Base-by-base conservation (phyloP, 371 early-diverging fungal genomes). In the Mortierella sp. region DNA sequence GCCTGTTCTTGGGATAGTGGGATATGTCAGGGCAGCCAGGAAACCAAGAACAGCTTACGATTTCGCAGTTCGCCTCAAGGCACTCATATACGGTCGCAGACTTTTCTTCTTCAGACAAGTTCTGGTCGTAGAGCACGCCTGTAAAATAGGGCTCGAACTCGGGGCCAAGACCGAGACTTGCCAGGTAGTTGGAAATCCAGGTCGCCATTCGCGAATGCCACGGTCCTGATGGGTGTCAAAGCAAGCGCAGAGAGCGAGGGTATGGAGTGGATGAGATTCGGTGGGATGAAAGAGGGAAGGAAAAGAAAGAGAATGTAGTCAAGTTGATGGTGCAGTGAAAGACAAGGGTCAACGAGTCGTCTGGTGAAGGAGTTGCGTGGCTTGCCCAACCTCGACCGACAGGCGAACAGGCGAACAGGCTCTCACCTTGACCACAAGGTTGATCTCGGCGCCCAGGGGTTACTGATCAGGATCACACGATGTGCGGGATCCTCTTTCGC, bases 401-500 rank as follows among this genome's bases (percentile, higher is more conserved):
- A 34, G 34, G 34, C 10, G 34, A 7, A 34, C 34, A 10, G 10
- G 34, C 34, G 10, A 10, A 7, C 34, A 34, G 34, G 34, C 34
- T 34, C 34, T 34, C 34, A 34, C 34, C 10, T 10, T 34, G 7
- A 7, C 34, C 34, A 34, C 34, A 34, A 10, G 10, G 34, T 34
- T 34, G 34, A 34, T 34, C 34, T 45, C 46, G 23, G 34, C 23
- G 19, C 21, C 26, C 43, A 55, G 19, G 10, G 30, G 16, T 3
- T 26, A 34, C 3, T 23, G 54, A 58, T 47, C 27, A 48, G 39
- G 28, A 48, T 23, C 23, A 21, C 19, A 21, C 6, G 47, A 73
- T 76, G 76, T 76, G 76, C 38, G 76, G 76, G 26, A 76, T 76
- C 48, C 76, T 76, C 45, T 65, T 68, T 51, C 28, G 66, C 62